phyloP scores from a whole-genome alignment of 257 asterid species.

The Solanum ossicruentum region DNA sequence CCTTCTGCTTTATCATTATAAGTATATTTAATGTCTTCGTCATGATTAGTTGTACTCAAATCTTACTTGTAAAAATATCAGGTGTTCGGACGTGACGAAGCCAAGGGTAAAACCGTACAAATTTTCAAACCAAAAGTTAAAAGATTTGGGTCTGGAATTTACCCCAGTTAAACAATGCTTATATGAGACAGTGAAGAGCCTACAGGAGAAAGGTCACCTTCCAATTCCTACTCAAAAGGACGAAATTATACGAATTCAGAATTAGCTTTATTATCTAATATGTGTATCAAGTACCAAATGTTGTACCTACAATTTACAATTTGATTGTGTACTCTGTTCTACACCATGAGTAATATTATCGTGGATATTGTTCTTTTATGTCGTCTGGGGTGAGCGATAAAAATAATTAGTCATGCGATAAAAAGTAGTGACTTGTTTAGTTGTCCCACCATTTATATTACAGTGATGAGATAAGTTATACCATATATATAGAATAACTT shows the following conservation, averaged over 20 bases:
- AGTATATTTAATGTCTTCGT: neutral
- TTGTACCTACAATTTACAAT: neutral
- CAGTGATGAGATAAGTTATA: too few relatives aligned
- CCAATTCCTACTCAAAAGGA: slow-evolving; percentile 45
- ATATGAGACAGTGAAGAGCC: slow-evolving; percentile 74
- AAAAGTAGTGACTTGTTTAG: too few relatives aligned
- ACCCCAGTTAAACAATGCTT: slow-evolving; percentile 64
- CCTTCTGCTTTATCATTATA: neutral
- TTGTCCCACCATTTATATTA: too few relatives aligned
- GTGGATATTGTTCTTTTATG: neutral
- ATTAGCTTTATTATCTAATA: slow-evolving; percentile 1
- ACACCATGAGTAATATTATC: neutral
- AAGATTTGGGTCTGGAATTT: slow-evolving; percentile 73
- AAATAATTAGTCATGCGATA: too few relatives aligned
- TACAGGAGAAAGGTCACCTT: slow-evolving; percentile 76
- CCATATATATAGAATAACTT: too few relatives aligned
- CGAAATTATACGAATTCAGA: slow-evolving; percentile 24
- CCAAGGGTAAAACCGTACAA: slow-evolving; percentile 72
- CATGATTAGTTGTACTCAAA: neutral
- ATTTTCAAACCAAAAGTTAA: slow-evolving; percentile 75
- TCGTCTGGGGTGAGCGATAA: too few relatives aligned
- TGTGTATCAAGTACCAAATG: neutral
- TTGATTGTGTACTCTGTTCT: neutral
- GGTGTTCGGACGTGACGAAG: slow-evolving; percentile 78
- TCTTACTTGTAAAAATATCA: slow-evolving; percentile 6